Evolutionary conservation across 2,329 filamentous ascomycete genomes (phyloP).

Genomic region (Exophiala xenobiotica): DNA sequence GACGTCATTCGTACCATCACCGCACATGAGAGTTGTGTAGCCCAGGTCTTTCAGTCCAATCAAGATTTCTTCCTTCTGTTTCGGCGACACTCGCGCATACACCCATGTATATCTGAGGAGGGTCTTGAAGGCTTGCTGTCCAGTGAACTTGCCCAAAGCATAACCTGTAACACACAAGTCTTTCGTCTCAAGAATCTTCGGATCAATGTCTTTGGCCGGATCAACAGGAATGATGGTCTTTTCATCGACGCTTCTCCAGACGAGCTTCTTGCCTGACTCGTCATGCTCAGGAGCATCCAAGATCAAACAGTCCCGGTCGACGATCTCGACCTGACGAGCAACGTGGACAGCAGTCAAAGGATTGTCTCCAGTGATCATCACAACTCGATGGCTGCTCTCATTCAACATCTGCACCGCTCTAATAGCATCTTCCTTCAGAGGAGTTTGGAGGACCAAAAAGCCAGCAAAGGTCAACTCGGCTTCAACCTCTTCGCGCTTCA

Average conservation of each 20-base stretch:
- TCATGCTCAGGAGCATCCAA: conserved; percentile 93
- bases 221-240: conserved; percentile 83
- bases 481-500: conserved; percentile 92
- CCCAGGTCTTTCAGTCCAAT: conserved; percentile 92
- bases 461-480: conserved; percentile 82
- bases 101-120: conserved; percentile 92
- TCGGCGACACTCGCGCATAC: conserved; percentile 95
- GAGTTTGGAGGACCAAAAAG: conserved; percentile 92
- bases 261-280: conserved; percentile 72
- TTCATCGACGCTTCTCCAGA: conserved; percentile 96
- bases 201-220: conserved; percentile 74
- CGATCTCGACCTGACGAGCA: conserved; percentile 92
- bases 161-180: conserved; percentile 97
- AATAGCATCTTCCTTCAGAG: conserved; percentile 93
- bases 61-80: conserved; percentile 99
- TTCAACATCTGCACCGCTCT: conserved; percentile 95
- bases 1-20: conserved; percentile 97
- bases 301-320: conserved; percentile 92
- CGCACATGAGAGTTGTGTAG: conserved; percentile 98
- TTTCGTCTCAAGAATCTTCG: conserved; percentile 76
- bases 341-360: conserved; percentile 95
- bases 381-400: conserved; percentile 95
- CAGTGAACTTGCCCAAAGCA: conserved; percentile 84
- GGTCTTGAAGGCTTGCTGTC: conserved; percentile 70
- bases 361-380: conserved; percentile 99